Percentiles rank a stretch among this genome's conserved stretches.
phyloP scores from a whole-genome alignment of 148 eudicot genomes.

The Diospyros lotus region DNA sequence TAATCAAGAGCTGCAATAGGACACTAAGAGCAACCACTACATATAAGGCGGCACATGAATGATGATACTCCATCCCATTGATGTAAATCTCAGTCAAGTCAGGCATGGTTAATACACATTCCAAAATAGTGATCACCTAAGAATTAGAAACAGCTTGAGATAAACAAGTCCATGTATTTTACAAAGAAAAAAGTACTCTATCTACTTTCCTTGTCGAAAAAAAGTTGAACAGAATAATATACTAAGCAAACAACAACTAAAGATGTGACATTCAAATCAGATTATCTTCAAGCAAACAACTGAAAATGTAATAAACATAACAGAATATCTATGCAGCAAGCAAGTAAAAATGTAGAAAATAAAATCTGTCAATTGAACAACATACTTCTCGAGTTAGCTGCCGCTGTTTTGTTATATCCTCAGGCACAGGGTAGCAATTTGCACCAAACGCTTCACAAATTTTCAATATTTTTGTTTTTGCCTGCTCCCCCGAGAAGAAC shows the following conservation, averaged over 20 bases:
- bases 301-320: neutral
- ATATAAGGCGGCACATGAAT: neutral
- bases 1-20: neutral
- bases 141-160: neutral
- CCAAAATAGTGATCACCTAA: neutral
- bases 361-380: slow-evolving; percentile 7
- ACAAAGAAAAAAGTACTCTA: neutral
- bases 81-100: neutral
- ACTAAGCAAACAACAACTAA: no score
- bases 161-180: neutral
- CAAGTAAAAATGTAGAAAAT: neutral
- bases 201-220: neutral
- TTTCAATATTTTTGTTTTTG: slow-evolving; percentile 81
- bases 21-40: neutral
- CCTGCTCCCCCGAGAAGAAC: slow-evolving; percentile 99
- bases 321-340: neutral
- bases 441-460: slow-evolving; percentile 99
- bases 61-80: neutral
- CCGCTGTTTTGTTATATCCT: slow-evolving; percentile 74
- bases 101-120: neutral
- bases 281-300: no score
- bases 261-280: no score
- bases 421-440: slow-evolving; percentile 95
- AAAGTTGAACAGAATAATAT: neutral
- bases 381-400: slow-evolving; percentile 87